Conservation (phyloP, 2,329 filamentous ascomycete species). For the Ciborinia camelliae region DNA sequence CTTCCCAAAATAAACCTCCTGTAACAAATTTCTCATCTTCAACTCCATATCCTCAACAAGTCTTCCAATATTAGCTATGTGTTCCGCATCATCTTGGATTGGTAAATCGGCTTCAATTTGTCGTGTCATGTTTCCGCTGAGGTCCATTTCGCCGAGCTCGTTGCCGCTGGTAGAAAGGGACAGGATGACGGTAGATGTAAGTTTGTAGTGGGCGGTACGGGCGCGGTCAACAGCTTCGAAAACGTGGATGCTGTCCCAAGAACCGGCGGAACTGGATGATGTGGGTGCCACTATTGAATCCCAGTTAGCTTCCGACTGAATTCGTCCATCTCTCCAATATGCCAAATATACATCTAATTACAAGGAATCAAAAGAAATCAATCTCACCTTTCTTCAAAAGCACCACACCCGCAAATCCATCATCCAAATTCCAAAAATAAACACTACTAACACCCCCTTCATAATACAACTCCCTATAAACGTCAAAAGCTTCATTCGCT, state of each 20-base stretch:
- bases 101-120: constrained; percentile 91
- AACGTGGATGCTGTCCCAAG: constrained; percentile 98
- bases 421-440: constrained; percentile 97
- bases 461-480: constrained; percentile 95
- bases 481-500: constrained; percentile 94
- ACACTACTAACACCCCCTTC: constrained; percentile 95
- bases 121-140: constrained; percentile 96
- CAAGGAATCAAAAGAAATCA: constrained; percentile 2
- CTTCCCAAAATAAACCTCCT: constrained; percentile 99
- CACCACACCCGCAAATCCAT: constrained; percentile 95
- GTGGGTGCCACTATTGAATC: constrained; percentile 57
- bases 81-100: constrained; percentile 84
- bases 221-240: constrained; percentile 94
- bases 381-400: constrained; percentile 84
- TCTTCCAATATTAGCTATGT: constrained; percentile 91
- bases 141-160: constrained; percentile 78
- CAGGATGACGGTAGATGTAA: constrained; percentile 94
- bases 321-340: neutral
- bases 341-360: neutral
- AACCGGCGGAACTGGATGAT: constrained; percentile 65
- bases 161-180: constrained; percentile 69
- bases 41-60: constrained; percentile 99
- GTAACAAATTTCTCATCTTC: constrained; percentile 96
- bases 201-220: constrained; percentile 91
- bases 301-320: constrained; percentile 14